Evolutionary conservation across 768 basidiomycete genomes (phyloP).

Genomic region (Mycena filopes): DNA sequence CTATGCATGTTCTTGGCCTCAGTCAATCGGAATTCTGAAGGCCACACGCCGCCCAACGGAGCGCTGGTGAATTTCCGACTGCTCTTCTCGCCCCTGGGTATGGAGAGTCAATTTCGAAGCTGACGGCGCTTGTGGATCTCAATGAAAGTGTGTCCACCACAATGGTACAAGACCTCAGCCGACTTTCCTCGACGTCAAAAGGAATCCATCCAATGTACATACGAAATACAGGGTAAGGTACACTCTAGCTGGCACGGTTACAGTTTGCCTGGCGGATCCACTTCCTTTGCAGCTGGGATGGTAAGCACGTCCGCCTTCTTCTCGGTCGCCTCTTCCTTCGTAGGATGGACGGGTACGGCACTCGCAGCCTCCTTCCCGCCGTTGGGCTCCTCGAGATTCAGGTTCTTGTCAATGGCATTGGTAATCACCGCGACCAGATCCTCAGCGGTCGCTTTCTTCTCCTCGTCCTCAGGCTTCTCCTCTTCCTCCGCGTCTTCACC

Average conservation of each 20-base stretch:
- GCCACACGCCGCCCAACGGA: too few species aligned
- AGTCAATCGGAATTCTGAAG: too few species aligned
- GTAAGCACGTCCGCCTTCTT: neutral
- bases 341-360: neutral
- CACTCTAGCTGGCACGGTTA: neutral
- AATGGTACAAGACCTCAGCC: too few species aligned
- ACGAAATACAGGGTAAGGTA: neutral
- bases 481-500: slow-evolving; percentile 4
- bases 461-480: neutral
- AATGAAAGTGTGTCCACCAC: too few species aligned
- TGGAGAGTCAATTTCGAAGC: too few species aligned
- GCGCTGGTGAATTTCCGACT: too few species aligned
- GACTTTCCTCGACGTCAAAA: too few species aligned
- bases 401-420: slow-evolving; percentile 43
- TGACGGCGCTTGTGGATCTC: too few species aligned
- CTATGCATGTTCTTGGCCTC: too few species aligned
- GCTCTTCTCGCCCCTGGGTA: too few species aligned
- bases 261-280: neutral
- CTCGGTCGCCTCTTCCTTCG: neutral
- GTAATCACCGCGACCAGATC: slow-evolving; percentile 44
- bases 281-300: neutral
- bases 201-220: too few species aligned
- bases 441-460: slow-evolving; percentile 32
- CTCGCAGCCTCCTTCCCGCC: neutral
- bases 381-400: slow-evolving; percentile 39